These are phyloP conservation scores for Saturnispora dispora DNA, from an alignment of 805 yeast species.

Conservation along the genomic window DNA sequence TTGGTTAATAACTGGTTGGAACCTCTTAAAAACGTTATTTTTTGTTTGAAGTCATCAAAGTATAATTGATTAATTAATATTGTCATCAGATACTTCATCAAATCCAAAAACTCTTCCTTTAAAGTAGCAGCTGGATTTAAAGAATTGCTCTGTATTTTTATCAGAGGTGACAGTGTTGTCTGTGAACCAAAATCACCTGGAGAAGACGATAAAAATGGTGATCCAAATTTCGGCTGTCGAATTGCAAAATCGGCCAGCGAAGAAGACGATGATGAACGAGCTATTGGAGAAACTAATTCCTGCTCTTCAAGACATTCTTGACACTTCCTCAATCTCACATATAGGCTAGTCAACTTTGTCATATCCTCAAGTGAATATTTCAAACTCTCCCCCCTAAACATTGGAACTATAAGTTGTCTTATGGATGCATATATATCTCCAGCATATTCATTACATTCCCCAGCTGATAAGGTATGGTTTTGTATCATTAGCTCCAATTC, in stretches of 20 bases:
- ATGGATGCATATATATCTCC: conserved; percentile 45
- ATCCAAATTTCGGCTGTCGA: neutral
- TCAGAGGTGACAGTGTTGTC: conserved; percentile 12
- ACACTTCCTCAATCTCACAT: conserved; percentile 22
- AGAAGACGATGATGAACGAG: conserved; percentile 8
- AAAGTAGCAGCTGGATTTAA: conserved; percentile 27
- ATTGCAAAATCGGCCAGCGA: neutral
- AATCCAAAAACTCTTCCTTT: conserved; percentile 37
- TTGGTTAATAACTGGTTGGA: conserved; percentile 25
- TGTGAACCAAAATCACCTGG: conserved; percentile 10
- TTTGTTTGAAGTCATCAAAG: conserved; percentile 23
- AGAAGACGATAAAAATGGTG: neutral
- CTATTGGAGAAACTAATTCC: neutral
- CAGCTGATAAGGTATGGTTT: conserved; percentile 21
- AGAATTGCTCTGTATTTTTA: conserved; percentile 4
- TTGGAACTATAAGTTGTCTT: conserved; percentile 33
- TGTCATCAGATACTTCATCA: conserved; percentile 35
- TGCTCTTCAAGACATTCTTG: conserved; percentile 5
- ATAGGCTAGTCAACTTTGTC: conserved; percentile 36
- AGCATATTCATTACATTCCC: conserved; percentile 32
- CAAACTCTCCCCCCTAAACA: conserved; percentile 41
- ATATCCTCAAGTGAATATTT: conserved; percentile 50
- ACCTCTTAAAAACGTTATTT: conserved; percentile 24
- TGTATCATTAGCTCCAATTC: conserved; percentile 24
- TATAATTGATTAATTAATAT: conserved; percentile 18